Base-by-base conservation (phyloP, 352 stramenopile species). In the Pythium brachiatum region DNA sequence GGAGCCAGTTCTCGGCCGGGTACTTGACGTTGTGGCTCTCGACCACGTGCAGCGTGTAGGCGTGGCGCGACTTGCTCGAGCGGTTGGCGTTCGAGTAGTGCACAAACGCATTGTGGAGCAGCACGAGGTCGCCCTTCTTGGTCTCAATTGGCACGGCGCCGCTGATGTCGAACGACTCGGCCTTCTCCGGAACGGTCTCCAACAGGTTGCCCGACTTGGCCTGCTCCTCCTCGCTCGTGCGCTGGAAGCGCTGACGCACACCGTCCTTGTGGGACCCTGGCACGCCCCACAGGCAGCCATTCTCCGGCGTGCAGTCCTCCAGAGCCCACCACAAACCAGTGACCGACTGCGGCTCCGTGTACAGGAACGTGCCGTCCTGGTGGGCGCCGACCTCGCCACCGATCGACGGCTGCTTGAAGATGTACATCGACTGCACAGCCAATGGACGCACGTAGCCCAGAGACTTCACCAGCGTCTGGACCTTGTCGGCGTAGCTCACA, bases 321-420 rank as follows among this genome's bases (percentile, higher is more conserved):
- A 99, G 72, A 11, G 96, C 96, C 75, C 97, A 90, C 96, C 96
- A 99, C 12, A 99, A 84, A 9, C 96, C 96, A 12, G 98, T 72
- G 43, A 97, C 97, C 0, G 94, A 97, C 75, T 98, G 96, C 18
- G 96, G 95, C 69, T 96, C 82, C 20, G 96, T 99, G 75, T 90
- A 97, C n/a, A 99, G 81, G 68, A 98, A 99, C 27, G 90, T 98
- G 13, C 91, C 96, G 76, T 99, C 96, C 75, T 99, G 96, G 81
- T 99, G 96, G n/a, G 88, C 79, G 53, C 88, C 92, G 0, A 99
- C 95, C 43, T 97, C 90, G 34, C 94, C 95, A 32, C 96, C 95
- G 55, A 98, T 96, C 32, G 75, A 80, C 20, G 90, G 86, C 70
- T 98, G 90, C 72, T 99, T 99, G 79, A 98, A 98, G 72, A 98